A percentile compares a stretch with the other conserved stretches of the same genome.
phyloP scores from a whole-genome alignment of 1,284 basidiomycete genomes.

The Porodaedalea pini region DNA sequence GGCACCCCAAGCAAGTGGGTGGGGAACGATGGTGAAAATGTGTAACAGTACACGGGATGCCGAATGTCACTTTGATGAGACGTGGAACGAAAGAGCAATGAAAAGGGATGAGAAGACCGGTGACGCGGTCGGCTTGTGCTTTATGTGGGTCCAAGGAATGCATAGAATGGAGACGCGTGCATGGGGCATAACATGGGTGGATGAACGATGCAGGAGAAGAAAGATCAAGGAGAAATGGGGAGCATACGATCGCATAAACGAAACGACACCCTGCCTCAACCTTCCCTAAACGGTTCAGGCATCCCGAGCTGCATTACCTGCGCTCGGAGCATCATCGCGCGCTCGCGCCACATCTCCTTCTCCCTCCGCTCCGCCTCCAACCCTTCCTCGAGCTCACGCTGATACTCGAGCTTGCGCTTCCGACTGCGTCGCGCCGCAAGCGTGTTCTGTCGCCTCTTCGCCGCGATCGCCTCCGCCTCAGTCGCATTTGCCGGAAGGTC shows the following conservation, averaged over 20 bases:
- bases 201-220: conserved; percentile 18
- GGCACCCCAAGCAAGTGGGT: conserved; percentile 46
- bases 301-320: conserved; percentile 46
- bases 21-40: conserved; percentile 31
- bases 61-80: conserved; percentile 38
- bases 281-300: conserved; percentile 40
- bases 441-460: conserved; percentile 78
- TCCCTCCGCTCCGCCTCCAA: conserved; percentile 47
- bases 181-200: neutral
- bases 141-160: conserved; percentile 17
- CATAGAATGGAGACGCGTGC: neutral
- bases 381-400: conserved; percentile 54
- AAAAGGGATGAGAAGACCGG: conserved; percentile 4
- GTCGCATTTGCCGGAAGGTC: conserved; percentile 37
- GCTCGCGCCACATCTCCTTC: conserved; percentile 54
- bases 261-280: neutral
- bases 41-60: conserved; percentile 39
- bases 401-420: conserved; percentile 73
- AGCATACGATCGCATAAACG: conserved; percentile 13
- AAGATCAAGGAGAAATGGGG: conserved; percentile 17
- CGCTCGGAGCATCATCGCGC: conserved; percentile 45
- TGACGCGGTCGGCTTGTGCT: conserved; percentile 2
- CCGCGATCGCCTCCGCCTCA: conserved; percentile 65
- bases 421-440: conserved; percentile 72
- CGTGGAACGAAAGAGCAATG: neutral